A percentile compares a stretch with the other conserved stretches of the same genome.
These are phyloP conservation scores for Monilinia polystroma DNA, from an alignment of 2,329 filamentous ascomycete species.

Conservation along the genomic window DNA sequence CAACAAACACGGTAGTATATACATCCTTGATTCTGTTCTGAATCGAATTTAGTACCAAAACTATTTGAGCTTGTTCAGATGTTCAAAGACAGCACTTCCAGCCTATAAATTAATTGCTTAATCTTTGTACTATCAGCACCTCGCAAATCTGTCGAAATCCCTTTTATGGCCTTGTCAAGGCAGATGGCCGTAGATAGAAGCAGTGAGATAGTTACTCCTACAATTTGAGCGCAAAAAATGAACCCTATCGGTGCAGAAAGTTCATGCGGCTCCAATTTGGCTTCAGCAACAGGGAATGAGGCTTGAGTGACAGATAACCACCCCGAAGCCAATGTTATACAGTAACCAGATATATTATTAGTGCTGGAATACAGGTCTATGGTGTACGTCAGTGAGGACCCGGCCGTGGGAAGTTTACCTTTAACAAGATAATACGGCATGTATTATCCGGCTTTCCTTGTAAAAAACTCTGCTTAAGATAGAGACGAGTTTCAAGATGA, in stretches of 20 bases:
- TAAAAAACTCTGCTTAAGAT: slow-evolving; percentile 41
- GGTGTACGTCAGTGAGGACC: slow-evolving; percentile 39
- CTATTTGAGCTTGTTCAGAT: slow-evolving; percentile 23
- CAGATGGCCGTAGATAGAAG: slow-evolving; percentile 42
- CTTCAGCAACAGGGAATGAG: slow-evolving; percentile 6
- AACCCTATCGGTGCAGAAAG: slow-evolving; percentile 43
- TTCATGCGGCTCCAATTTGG: slow-evolving; percentile 28
- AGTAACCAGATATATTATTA: slow-evolving; percentile 38
- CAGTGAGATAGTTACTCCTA: slow-evolving; percentile 43
- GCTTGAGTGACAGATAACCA: slow-evolving; percentile 33
- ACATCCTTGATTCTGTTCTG: slow-evolving; percentile 34
- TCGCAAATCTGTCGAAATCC: slow-evolving; percentile 37
- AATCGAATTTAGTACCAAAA: slow-evolving; percentile 29
- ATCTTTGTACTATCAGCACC: slow-evolving; percentile 35
- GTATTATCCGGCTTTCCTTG: slow-evolving; percentile 42
- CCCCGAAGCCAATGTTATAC: slow-evolving; percentile 43
- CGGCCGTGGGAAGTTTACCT: slow-evolving; percentile 38
- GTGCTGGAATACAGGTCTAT: slow-evolving; percentile 34
- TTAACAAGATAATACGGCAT: slow-evolving; percentile 44
- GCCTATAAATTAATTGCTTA: slow-evolving; percentile 38
- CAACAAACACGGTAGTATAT: slow-evolving; percentile 35
- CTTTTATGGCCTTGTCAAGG: slow-evolving; percentile 40
- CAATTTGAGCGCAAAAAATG: slow-evolving; percentile 43
- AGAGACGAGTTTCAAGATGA: slow-evolving; percentile 41
- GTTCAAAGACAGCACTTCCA: slow-evolving; percentile 32